A percentile compares a stretch with the other conserved stretches of the same genome.
Conservation (phyloP, 1,284 basidiomycete genomes). For the Pascua guehoae region DNA sequence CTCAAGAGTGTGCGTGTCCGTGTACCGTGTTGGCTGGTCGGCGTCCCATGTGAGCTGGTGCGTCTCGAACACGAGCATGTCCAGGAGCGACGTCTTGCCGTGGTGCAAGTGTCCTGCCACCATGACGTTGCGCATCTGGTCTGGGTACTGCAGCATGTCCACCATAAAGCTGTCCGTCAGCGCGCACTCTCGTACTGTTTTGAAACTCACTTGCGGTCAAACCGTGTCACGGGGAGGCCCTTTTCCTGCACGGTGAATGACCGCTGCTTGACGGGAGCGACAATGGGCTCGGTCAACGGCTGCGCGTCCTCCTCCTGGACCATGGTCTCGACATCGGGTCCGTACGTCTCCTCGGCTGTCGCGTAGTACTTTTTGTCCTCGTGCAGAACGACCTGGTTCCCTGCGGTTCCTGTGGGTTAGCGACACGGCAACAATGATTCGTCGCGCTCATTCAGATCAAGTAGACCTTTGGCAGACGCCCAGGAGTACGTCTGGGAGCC, state of each 20-base stretch:
- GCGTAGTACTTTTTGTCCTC: constrained; percentile 99
- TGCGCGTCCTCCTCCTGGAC: constrained; percentile 99
- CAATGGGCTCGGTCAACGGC: constrained; percentile 88
- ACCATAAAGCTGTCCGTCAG: constrained; percentile 71
- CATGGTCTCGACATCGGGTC: constrained; percentile 87
- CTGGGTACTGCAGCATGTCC: constrained; percentile 85
- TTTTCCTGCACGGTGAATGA: constrained; percentile 91
- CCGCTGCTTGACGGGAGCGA: constrained; percentile 89
- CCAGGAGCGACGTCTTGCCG: constrained; percentile 93
- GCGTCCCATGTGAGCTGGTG: constrained; percentile 92
- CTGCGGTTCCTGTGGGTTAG: constrained; percentile 30
- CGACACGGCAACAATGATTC: background rate
- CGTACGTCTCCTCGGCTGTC: constrained; percentile 86
- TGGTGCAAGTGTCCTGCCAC: constrained; percentile 95
- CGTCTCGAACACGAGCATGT: constrained; percentile 96
- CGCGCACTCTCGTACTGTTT: background rate
- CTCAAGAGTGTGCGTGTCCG: constrained; percentile 88
- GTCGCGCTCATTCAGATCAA: no score
- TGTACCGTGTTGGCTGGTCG: constrained; percentile 86
- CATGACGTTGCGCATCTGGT: constrained; percentile 92
- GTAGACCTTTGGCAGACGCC: no score
- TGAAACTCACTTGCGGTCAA: constrained; percentile 79
- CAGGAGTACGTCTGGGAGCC: background rate
- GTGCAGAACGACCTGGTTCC: constrained; percentile 83
- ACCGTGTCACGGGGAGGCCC: constrained; percentile 85